Evolutionary conservation across 1,284 basidiomycete genomes (phyloP).

Genomic region (Cutaneotrichosporon sp.): DNA sequence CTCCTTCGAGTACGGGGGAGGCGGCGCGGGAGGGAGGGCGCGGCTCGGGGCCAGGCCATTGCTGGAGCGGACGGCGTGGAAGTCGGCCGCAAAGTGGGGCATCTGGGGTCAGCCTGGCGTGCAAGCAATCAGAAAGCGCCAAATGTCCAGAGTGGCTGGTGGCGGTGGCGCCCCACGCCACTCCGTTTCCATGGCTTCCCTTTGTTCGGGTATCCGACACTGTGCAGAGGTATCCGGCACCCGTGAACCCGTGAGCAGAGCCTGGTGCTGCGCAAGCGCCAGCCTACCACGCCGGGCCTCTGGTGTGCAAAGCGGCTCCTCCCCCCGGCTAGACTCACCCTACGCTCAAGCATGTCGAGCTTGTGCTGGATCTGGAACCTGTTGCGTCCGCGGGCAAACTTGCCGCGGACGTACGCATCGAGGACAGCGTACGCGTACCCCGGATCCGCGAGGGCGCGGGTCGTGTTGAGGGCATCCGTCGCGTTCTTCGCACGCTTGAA

Average conservation of each 20-base stretch:
- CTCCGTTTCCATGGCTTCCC: background rate
- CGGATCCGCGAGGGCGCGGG: conserved; percentile 20
- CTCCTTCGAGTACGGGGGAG: conserved; percentile 13
- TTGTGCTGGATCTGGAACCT: conserved; percentile 33
- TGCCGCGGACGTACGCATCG: conserved; percentile 10
- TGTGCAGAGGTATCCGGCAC: background rate
- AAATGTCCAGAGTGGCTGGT: background rate
- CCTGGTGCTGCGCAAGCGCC: too few species aligned
- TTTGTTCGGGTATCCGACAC: background rate
- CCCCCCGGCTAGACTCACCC: conserved; percentile 29
- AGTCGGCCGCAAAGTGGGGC: conserved; percentile 24
- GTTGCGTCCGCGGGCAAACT: conserved; percentile 8
- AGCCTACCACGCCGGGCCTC: too few species aligned
- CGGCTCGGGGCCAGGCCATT: conserved; percentile 18
- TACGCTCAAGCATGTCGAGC: conserved; percentile 37
- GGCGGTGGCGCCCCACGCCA: background rate
- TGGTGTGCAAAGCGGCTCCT: too few species aligned
- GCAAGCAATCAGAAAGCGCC: background rate
- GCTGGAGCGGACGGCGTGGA: conserved; percentile 18
- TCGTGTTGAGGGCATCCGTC: conserved; percentile 15
- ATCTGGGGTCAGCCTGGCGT: conserved; percentile 12
- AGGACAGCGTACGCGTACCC: conserved; percentile 24
- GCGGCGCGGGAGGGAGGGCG: conserved; percentile 7
- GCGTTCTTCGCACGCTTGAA: conserved; percentile 3
- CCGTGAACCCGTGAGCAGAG: background rate